Conservation (phyloP, 371 early-diverging fungal genomes). For the Mortierella sp. region DNA sequence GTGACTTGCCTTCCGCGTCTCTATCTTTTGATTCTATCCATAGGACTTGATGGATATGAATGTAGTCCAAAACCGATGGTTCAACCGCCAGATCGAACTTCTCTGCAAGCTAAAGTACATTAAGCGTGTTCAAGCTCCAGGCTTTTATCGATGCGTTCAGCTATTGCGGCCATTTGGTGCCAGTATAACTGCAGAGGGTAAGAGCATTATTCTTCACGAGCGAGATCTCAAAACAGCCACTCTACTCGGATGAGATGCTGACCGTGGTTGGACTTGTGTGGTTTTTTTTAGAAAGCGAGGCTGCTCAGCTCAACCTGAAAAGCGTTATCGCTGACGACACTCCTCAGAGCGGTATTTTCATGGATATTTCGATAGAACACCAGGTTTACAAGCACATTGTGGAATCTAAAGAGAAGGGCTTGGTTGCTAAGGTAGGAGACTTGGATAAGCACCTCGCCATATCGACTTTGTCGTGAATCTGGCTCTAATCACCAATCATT, state of each 20-base stretch:
- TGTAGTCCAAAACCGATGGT: constrained; percentile 46
- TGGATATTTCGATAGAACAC: constrained; percentile 40
- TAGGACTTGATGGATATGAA: constrained; percentile 48
- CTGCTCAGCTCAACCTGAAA: constrained; percentile 29
- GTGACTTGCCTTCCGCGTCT: not conserved
- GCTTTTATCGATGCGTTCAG: constrained; percentile 27
- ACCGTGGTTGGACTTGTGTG: not conserved
- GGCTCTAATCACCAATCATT: no score
- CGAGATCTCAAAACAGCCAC: no score
- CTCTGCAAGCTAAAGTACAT: constrained; percentile 45
- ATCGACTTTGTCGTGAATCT: no score
- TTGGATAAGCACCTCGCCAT: no score
- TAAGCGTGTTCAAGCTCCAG: constrained; percentile 34
- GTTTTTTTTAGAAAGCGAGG: constrained; percentile 5
- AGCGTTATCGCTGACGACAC: constrained; percentile 41
- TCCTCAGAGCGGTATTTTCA: constrained; percentile 37
- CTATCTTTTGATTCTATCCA: not conserved
- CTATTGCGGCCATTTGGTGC: constrained; percentile 23
- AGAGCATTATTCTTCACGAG: not conserved
- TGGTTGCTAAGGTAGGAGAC: constrained; percentile 30
- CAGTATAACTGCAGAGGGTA: constrained; percentile 16
- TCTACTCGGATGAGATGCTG: not conserved
- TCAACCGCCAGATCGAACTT: constrained; percentile 44
- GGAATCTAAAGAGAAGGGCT: constrained; percentile 22
- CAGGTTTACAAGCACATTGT: constrained; percentile 36